A percentile compares a stretch with the other conserved stretches of the same genome.
phyloP scores from a whole-genome alignment of 106 monocot species.

The Platanthera zijinensis region DNA sequence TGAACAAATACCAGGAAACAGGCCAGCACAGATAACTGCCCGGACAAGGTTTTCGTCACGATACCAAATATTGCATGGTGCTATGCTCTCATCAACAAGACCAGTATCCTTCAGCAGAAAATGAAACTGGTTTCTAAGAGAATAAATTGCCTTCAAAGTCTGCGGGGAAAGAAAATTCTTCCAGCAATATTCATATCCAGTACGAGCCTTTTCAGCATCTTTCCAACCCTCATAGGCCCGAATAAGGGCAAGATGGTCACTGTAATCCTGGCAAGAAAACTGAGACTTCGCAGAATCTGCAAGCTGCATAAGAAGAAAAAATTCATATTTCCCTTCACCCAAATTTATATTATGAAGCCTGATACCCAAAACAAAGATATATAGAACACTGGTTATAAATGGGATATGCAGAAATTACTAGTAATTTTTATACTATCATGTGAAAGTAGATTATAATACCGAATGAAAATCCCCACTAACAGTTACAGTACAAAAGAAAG shows the following conservation, averaged over 20 bases:
- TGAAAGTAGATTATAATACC: background rate
- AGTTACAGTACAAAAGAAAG: background rate
- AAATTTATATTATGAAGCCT: background rate
- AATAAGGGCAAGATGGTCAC: slow-evolving; percentile 88
- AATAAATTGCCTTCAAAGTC: slow-evolving; percentile 85
- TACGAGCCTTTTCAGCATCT: slow-evolving; percentile 76
- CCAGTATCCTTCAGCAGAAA: slow-evolving; percentile 81
- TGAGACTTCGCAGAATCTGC: slow-evolving; percentile 94
- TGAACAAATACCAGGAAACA: slow-evolving; percentile 95
- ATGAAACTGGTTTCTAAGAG: slow-evolving; percentile 81
- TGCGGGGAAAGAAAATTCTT: slow-evolving; percentile 92
- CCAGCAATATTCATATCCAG: slow-evolving; percentile 97
- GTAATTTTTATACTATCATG: background rate
- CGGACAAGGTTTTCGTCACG: slow-evolving; percentile 76
- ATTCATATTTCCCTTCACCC: background rate
- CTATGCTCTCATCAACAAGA: slow-evolving; percentile 50
- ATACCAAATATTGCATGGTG: slow-evolving; percentile 64
- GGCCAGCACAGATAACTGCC: slow-evolving; percentile 90
- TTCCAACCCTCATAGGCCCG: slow-evolving; percentile 94
- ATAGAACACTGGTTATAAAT: no score
- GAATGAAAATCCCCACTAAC: background rate
- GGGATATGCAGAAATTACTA: no score
- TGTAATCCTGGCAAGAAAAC: slow-evolving; percentile 86
- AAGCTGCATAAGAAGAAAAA: slow-evolving; percentile 45
- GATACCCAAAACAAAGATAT: no score